Evolutionary conservation across 2,329 filamentous ascomycete genomes (phyloP).

Genomic region (Sporothrix globosa): DNA sequence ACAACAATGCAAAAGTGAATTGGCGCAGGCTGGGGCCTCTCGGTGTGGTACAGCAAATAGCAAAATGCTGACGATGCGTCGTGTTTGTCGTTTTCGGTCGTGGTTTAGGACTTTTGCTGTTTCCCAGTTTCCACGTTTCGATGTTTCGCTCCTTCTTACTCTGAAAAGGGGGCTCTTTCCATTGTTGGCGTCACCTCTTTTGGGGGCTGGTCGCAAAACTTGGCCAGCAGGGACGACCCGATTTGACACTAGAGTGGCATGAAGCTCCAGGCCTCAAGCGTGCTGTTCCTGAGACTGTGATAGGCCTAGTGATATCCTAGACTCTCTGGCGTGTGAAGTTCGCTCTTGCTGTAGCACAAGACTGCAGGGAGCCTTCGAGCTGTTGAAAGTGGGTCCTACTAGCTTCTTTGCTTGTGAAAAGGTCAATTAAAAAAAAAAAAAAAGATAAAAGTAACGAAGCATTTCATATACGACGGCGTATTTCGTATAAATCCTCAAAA

Average conservation of each 20-base stretch:
- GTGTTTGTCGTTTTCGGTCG: constrained; percentile 13
- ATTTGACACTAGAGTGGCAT: neutral
- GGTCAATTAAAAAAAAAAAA: neutral
- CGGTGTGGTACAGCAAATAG: neutral
- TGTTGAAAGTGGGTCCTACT: constrained; percentile 11
- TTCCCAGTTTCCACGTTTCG: constrained; percentile 4
- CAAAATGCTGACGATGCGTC: constrained; percentile 4
- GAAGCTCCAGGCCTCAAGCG: constrained; percentile 7
- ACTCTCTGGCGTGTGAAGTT: neutral
- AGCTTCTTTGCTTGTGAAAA: constrained; percentile 23
- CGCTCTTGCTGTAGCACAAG: neutral
- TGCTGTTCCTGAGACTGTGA: neutral
- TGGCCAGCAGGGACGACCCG: constrained; percentile 8
- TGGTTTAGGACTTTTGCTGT: constrained; percentile 6
- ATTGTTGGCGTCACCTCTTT: constrained; percentile 6
- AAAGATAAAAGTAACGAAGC: neutral
- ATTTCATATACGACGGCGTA: neutral
- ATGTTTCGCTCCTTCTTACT: constrained; percentile 2
- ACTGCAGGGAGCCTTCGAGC: neutral
- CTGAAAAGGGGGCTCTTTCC: constrained; percentile 18
- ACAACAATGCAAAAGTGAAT: neutral
- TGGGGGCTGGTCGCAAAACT: neutral
- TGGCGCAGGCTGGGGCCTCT: constrained; percentile 13
- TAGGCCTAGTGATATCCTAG: neutral
- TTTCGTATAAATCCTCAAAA: neutral